Percentiles rank a stretch among this genome's conserved stretches.
phyloP scores from a whole-genome alignment of 2,329 filamentous ascomycete species.

The Hirsutella minnesotensis region DNA sequence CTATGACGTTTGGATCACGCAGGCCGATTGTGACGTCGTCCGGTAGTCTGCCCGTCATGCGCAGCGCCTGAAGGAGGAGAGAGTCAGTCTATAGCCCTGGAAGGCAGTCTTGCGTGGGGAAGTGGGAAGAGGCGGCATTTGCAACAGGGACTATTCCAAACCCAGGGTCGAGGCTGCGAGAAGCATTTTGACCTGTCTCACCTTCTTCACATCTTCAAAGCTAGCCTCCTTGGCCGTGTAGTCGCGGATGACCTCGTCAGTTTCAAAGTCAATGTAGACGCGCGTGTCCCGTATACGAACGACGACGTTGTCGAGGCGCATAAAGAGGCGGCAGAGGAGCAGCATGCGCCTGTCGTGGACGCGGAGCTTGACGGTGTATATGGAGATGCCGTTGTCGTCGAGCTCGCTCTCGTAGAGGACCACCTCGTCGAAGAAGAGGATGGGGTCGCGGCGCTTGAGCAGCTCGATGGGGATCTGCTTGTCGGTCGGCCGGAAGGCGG shows the following conservation, averaged over 20 bases:
- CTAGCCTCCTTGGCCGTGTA: conserved; percentile 78
- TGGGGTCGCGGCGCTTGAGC: conserved; percentile 80
- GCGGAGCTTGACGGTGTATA: conserved; percentile 80
- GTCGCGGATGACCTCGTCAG: conserved; percentile 70
- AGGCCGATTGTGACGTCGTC: conserved; percentile 68
- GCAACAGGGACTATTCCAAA: too few species aligned
- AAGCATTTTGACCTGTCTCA: too few species aligned
- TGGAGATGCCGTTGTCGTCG: conserved; percentile 90
- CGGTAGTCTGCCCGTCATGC: conserved; percentile 38
- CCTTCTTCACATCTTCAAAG: conserved; percentile 65
- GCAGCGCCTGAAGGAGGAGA: too few species aligned
- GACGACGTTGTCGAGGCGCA: conserved; percentile 84
- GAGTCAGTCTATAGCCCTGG: too few species aligned
- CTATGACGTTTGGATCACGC: conserved; percentile 68
- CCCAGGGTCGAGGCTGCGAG: too few species aligned
- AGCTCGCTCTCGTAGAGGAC: conserved; percentile 95
- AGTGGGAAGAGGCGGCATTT: background rate
- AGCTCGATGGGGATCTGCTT: conserved; percentile 69
- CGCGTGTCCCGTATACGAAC: conserved; percentile 81
- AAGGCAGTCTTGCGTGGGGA: too few species aligned
- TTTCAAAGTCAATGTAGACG: conserved; percentile 80
- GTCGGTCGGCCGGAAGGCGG: conserved; percentile 16
- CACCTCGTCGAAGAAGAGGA: conserved; percentile 93
- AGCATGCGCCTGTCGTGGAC: conserved; percentile 87
- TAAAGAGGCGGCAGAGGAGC: conserved; percentile 75